A percentile compares a stretch with the other conserved stretches of the same genome.
phyloP scores from a whole-genome alignment of 202 grass and related monocot genomes.

The Zizania palustris region DNA sequence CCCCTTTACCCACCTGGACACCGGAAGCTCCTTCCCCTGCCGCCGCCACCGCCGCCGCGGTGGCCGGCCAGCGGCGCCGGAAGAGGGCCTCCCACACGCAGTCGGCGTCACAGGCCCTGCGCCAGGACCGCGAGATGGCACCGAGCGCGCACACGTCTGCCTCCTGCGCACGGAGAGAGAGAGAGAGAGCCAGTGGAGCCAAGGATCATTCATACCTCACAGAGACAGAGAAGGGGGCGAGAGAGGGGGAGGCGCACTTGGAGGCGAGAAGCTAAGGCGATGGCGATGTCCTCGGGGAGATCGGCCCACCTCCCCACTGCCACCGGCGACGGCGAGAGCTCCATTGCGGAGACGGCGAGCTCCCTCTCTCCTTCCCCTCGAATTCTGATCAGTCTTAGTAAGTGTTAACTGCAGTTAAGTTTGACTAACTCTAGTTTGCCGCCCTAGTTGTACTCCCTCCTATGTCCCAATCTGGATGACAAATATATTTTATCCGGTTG shows the following conservation, averaged over 20 bases:
- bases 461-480: no score
- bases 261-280: conserved; percentile 53
- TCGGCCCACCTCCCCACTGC: conserved; percentile 40
- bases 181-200: conserved; percentile 23
- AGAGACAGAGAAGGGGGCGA: neutral
- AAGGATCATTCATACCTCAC: neutral
- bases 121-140: conserved; percentile 64
- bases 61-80: conserved; percentile 62
- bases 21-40: conserved; percentile 23
- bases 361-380: neutral
- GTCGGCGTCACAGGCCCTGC: conserved; percentile 63
- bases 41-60: conserved; percentile 9
- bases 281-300: conserved; percentile 55
- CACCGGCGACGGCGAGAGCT: neutral
- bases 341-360: conserved; percentile 12
- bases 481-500: no score
- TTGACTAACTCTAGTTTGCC: no score
- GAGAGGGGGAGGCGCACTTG: conserved; percentile 31
- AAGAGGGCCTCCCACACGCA: conserved; percentile 75
- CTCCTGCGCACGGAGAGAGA: conserved; percentile 46
- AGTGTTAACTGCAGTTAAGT: no score
- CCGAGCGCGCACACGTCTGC: conserved; percentile 78
- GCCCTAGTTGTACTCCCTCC: no score
- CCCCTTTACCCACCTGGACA: conserved; percentile 25
- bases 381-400: no score